A percentile compares a stretch with the other conserved stretches of the same genome.
phyloP scores from a whole-genome alignment of 2,329 filamentous ascomycete species.

The Cytospora schulzeri region DNA sequence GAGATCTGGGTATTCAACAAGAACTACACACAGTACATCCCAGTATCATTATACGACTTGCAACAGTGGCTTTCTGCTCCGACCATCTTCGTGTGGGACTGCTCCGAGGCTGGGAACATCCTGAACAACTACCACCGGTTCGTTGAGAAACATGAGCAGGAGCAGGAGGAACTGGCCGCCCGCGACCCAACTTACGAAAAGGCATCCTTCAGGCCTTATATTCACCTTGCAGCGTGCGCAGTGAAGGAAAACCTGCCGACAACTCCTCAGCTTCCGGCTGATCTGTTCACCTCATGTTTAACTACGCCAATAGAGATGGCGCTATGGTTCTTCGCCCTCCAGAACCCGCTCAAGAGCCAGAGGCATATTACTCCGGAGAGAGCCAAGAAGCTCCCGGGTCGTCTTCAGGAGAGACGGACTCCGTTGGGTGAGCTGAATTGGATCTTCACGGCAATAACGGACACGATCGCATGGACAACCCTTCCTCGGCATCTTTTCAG shows the following conservation, averaged over 20 bases:
- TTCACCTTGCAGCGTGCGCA: constrained; percentile 89
- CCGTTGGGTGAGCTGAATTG: constrained; percentile 96
- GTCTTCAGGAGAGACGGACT: constrained; percentile 88
- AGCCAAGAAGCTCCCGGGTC: constrained; percentile 85
- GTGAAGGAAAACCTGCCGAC: constrained; percentile 92
- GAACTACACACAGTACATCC: constrained; percentile 98
- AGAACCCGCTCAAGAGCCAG: constrained; percentile 73
- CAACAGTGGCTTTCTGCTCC: constrained; percentile 95
- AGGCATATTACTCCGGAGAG: constrained; percentile 72
- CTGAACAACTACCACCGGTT: constrained; percentile 93
- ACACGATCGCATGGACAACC: constrained; percentile 98
- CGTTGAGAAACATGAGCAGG: constrained; percentile 90
- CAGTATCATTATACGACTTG: constrained; percentile 90
- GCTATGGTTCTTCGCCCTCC: constrained; percentile 91
- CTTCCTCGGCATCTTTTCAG: constrained; percentile 88
- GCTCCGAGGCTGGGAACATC: constrained; percentile 94
- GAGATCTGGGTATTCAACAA: constrained; percentile 99
- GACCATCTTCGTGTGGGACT: constrained; percentile 97
- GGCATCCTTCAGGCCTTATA: constrained; percentile 69
- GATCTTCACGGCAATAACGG: constrained; percentile 99
- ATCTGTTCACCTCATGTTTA: constrained; percentile 93
- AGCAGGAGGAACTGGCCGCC: constrained; percentile 75
- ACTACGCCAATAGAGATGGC: constrained; percentile 98
- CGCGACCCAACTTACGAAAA: constrained; percentile 84
- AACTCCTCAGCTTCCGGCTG: constrained; percentile 88